A percentile compares a stretch with the other conserved stretches of the same genome.
Evolutionary conservation across 495 filamentous ascomycete species (phyloP).

Genomic region (Zalerion maritima): DNA sequence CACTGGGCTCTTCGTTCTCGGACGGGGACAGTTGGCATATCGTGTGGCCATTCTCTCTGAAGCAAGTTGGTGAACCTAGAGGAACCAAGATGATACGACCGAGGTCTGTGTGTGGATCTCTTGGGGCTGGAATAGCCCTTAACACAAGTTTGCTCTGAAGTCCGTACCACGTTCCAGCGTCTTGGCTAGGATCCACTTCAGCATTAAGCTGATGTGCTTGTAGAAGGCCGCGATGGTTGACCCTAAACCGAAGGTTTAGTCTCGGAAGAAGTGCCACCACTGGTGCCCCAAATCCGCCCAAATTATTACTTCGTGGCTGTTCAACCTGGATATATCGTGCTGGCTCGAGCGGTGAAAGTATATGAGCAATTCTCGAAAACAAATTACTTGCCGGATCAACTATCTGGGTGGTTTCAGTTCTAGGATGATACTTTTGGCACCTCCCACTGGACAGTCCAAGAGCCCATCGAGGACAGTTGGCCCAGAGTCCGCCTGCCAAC

Average conservation of each 20-base stretch:
- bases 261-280: constrained; percentile 17
- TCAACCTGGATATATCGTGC: constrained; percentile 19
- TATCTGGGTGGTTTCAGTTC: too few relatives aligned
- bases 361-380: constrained; percentile 17
- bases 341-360: constrained; percentile 20
- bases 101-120: constrained; percentile 9
- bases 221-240: constrained; percentile 18
- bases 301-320: constrained; percentile 15
- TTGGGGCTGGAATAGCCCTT: constrained; percentile 18
- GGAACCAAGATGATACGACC: constrained; percentile 25
- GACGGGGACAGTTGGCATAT: constrained; percentile 19
- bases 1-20: constrained; percentile 7
- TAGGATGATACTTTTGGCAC: constrained; percentile 7
- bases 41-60: constrained; percentile 16
- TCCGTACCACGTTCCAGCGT: constrained; percentile 36
- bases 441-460: constrained; percentile 11
- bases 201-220: constrained; percentile 26
- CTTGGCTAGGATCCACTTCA: constrained; percentile 36
- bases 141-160: constrained; percentile 31
- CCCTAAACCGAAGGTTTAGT: constrained; percentile 25
- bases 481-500: constrained; percentile 28
- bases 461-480: constrained; percentile 13
- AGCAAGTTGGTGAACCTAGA: constrained; percentile 8
- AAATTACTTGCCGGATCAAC: constrained; percentile 16
- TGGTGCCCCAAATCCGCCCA: too few relatives aligned